These are phyloP conservation scores for Debaryomyces singareniensis DNA, from an alignment of 1,139 yeast species.

Conservation along the genomic window DNA sequence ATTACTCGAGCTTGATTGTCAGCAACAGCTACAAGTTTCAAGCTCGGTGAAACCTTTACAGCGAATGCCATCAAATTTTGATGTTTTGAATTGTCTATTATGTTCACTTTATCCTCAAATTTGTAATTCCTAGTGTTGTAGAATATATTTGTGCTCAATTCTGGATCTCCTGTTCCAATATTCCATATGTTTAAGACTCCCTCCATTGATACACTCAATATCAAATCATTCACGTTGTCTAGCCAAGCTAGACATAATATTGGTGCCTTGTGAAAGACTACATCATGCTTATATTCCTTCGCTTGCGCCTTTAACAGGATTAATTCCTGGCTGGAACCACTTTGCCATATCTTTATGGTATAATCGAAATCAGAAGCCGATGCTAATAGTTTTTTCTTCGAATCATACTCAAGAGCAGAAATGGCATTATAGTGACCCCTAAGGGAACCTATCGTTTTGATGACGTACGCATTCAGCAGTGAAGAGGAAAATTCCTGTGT, in stretches of 20 bases:
- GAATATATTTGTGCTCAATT: conserved; percentile 17
- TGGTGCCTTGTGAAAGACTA: conserved; percentile 43
- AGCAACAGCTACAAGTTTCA: conserved; percentile 49
- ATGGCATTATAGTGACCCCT: conserved; percentile 65
- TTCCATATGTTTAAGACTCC: conserved; percentile 72
- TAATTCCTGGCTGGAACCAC: conserved; percentile 46
- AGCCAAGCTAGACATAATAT: conserved; percentile 54
- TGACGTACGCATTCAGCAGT: conserved; percentile 18
- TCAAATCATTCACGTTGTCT: conserved; percentile 12
- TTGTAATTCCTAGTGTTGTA: not conserved
- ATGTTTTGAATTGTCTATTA: not conserved
- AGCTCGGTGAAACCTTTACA: conserved; percentile 47
- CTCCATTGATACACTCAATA: conserved; percentile 53
- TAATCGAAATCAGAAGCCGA: conserved; percentile 71
- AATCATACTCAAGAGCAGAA: conserved; percentile 51
- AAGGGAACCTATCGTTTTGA: conserved; percentile 52
- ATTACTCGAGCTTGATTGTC: conserved; percentile 54
- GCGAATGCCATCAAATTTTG: conserved; percentile 30
- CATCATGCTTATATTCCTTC: conserved; percentile 6
- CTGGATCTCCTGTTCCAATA: conserved; percentile 30
- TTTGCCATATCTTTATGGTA: conserved; percentile 66
- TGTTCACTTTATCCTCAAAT: not conserved
- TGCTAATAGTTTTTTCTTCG: conserved; percentile 47
- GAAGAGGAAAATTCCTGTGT: not conserved
- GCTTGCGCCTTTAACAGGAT: conserved; percentile 19